Evolutionary conservation across 2,329 filamentous ascomycete genomes (phyloP), one percentile per base, ranked within the genome.

Genomic region (Pseudogymnoascus sp.): DNA sequence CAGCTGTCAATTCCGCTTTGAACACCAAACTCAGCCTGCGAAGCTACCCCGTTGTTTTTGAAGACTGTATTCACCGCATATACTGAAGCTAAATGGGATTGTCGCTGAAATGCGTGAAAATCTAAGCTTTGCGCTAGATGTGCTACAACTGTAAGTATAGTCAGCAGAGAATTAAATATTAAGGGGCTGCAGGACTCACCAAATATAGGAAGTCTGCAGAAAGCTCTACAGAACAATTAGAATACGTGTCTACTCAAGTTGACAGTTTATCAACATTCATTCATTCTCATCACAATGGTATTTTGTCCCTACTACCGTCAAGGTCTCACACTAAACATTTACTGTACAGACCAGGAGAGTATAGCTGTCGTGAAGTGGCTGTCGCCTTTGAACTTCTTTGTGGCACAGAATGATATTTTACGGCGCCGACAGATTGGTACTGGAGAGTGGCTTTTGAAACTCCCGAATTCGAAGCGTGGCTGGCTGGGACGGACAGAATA

Each of bases 21-120:
- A 23, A 53, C n/a, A n/a, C 37, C 44, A 10, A 11, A 12, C n/a
- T 23, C 44, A 25, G 44, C 44, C 11, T 31, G 11, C 18, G 21
- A 23, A 12, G 25, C 44, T 14, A 53, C 8, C 18, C 12, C 21
- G 2, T 53, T 53, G 8, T 31, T 11, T 53, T 53, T 31, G 25
- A 53, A 5, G 7, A 10, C 14, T 1, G 11, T 3, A 23, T 53
- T 23, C n/a, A 53, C 25, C 21, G n/a, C 14, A 23, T 23, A n/a
- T 66, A 31, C 35, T 63, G 28, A 66, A 63, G n/a, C 37, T 66
- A 18, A 62, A 56, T 40, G 64, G 53, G 44, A 65, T 53, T 42
- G 35, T 65, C 16, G 28, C 28, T 21, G 64, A 66, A 16, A 60
- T 64, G 35, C 47, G 61, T 6, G 33, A n/a, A 11, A 63, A 65